Evolutionary conservation across 2,329 filamentous ascomycete species (phyloP), one percentile per base, ranked within the genome.

Genomic region (Cordyceps militaris): DNA sequence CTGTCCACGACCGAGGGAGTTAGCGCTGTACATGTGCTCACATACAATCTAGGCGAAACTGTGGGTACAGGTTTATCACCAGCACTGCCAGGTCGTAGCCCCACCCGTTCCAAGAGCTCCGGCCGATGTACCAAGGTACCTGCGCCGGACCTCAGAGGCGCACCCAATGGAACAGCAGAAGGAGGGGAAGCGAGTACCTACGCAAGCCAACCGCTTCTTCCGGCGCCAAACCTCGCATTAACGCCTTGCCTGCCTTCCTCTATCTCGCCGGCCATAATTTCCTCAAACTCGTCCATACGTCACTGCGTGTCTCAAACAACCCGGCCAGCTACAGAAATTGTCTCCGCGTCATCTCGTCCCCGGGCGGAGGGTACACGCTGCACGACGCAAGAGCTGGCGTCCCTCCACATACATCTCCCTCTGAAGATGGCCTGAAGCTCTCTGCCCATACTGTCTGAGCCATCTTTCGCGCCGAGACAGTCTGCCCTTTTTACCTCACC

Each of bases 151-250:
- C 21, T 40, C 49, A 42, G 50, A 30, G 50, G 36, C 36, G 19
- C 26, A 52, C 23, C 49, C 34, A 34, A 51, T 40, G 14, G 36
- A 51, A 13, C 14, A 36, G 21, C 36, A 34, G 38, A 54, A 54
- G 42, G 42, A 54, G 51, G 38, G 38, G 42, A 30, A 54, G 16
- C 51, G 16, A 46, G 40, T 28, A 54, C 19, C 36, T 28, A 54
- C 19, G 51, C 51, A 46, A 54, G 38, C 28, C 42, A 54, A 54
- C 51, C 51, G 51, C 38, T 54, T 54, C 51, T 54, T 54, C 51
- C 51, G 51, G 40, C 51, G 40, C 51, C 19, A 46, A 54, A 21
- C 13, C 19, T 54, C 51, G 19, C 42, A 44, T 54, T 24, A 21
- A 54, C 51, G 51, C 51, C 51, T 36, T 19, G 28, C 40, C 46